phyloP scores from a whole-genome alignment of 306 rosid species.

The Casuarina equisetifolia region DNA sequence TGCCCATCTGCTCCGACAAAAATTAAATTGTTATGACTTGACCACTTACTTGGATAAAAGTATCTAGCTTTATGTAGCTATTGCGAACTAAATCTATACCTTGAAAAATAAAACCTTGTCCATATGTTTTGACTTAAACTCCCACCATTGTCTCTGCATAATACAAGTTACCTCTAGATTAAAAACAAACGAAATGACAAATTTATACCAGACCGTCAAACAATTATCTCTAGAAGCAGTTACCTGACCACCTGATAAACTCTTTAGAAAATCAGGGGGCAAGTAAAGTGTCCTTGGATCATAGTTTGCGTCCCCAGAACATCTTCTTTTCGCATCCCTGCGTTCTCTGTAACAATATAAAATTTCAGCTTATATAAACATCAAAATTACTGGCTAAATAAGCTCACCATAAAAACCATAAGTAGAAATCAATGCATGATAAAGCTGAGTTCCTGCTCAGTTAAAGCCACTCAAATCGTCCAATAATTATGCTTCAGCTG shows the following conservation, averaged over 20 bases:
- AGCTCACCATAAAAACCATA: neutral
- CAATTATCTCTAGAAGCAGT: neutral
- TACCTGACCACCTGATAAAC: conserved; percentile 84
- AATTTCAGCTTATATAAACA: conserved; percentile 11
- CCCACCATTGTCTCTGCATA: conserved; percentile 97
- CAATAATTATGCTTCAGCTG: neutral
- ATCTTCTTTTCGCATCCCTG: conserved; percentile 67
- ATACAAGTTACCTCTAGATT: conserved; percentile 19
- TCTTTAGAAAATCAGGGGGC: conserved; percentile 70
- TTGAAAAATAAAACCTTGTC: conserved; percentile 93
- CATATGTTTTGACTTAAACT: conserved; percentile 93
- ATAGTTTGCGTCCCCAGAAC: conserved; percentile 70
- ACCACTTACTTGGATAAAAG: conserved; percentile 11
- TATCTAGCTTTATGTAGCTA: conserved; percentile 19
- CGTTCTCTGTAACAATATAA: conserved; percentile 50
- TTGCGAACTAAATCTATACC: conserved; percentile 40
- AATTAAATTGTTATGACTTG: conserved; percentile 23
- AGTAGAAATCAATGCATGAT: neutral
- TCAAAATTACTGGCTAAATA: neutral
- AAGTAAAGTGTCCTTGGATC: conserved; percentile 78
- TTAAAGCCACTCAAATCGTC: neutral
- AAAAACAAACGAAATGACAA: conserved; percentile 14
- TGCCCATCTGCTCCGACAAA: conserved; percentile 76
- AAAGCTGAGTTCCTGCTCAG: neutral
- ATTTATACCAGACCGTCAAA: conserved; percentile 10